Conservation (phyloP, 129 eudicot species). For the Gnaphalium uliginosum region DNA sequence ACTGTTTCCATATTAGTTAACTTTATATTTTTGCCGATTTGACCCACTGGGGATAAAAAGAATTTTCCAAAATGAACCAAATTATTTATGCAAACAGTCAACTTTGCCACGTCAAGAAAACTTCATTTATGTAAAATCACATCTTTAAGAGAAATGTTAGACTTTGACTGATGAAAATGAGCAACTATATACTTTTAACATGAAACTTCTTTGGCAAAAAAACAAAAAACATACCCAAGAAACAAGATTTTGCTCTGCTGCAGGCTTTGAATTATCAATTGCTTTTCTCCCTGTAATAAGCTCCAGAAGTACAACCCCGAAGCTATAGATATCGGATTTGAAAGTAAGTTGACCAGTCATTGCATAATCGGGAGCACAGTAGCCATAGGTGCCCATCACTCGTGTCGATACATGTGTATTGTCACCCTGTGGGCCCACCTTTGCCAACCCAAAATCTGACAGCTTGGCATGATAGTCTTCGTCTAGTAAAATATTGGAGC, state of each 20-base stretch:
- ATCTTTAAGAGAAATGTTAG: neutral
- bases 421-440: slow-evolving; percentile 91
- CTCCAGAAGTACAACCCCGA: slow-evolving; percentile 98
- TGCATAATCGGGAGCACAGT: slow-evolving; percentile 97
- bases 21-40: neutral
- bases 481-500: slow-evolving; percentile 82
- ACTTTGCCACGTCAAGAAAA: neutral
- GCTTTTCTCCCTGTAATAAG: slow-evolving; percentile 80
- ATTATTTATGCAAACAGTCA: neutral
- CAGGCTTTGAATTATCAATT: slow-evolving; percentile 51
- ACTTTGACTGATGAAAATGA: neutral
- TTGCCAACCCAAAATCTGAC: slow-evolving; percentile 94
- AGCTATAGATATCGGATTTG: slow-evolving; percentile 84
- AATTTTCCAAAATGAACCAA: neutral
- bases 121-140: neutral
- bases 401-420: slow-evolving; percentile 93
- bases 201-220: neutral
- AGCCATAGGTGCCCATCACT: slow-evolving; percentile 97
- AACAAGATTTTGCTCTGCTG: slow-evolving; percentile 72
- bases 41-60: neutral
- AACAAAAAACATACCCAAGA: slow-evolving; percentile 59
- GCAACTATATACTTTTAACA: neutral
- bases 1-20: neutral
- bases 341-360: slow-evolving; percentile 94
- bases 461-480: slow-evolving; percentile 77